Base-by-base conservation (phyloP, 1,284 basidiomycete species). In the Tilletia caries region DNA sequence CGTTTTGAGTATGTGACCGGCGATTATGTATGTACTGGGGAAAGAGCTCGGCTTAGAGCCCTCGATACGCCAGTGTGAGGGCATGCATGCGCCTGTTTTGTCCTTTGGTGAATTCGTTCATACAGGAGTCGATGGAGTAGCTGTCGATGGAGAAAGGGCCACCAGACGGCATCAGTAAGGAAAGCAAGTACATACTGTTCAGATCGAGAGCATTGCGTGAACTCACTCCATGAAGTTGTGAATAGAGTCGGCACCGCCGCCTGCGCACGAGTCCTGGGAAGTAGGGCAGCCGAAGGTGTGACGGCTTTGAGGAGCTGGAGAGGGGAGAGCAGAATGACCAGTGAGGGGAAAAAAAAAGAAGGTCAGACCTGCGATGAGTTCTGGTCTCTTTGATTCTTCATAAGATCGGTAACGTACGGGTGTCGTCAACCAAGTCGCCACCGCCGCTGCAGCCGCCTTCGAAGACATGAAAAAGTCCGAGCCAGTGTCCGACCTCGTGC, bases 401-500 rank as follows among this genome's bases (percentile, higher is more conserved):
- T n/a, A n/a, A n/a, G n/a, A n/a, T n/a, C n/a, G n/a, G n/a, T n/a
- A n/a, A n/a, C n/a, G n/a, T n/a, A n/a, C n/a, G 58, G 3, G 58
- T 62, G 75, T 89, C 88, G 44, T 78, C 75, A 67, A 89, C 87
- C 44, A 71, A 76, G 76, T 89, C 88, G 20, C 88, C 88, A 20
- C 83, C 67, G 46, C 84, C 84, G 43, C 72, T 74, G 84, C 87
- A 88, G 3, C 88, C 87, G 33, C 87, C 87, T 76, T 88, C 86
- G 84, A 88, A 89, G 43, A 87, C 87, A 78, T 89, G 88, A 81
- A 87, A 88, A 44, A 88, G 84, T 43, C 88, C 87, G 73, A 88
- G 58, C 76, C 76, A 80, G 58, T 75, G 72, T 1, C 74, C 76
- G 60, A 86, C 86, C 79, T 89, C 88, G 76, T 89, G 88, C 3